Base-by-base conservation (phyloP, 225 moss, liverwort and hornwort species). In the Neckera pumila region DNA sequence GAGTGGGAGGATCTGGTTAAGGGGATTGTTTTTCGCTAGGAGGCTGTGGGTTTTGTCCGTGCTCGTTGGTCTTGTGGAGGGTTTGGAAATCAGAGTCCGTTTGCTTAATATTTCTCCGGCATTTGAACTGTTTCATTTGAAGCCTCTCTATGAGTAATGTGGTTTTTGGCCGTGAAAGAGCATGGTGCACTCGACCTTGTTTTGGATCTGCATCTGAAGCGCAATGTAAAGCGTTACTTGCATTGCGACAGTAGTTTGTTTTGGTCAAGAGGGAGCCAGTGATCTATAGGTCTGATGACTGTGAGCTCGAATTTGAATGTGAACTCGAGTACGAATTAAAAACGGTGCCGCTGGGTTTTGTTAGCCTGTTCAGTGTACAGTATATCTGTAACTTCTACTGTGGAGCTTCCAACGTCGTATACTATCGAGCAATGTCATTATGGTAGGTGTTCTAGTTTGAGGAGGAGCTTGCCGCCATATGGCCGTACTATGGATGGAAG, bases 41-140 rank as follows among this genome's bases (percentile, higher is more conserved):
- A 92, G 47, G 90, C 92, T 66, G 95, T 89, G 43, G 93, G 91
- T 76, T 23, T 62, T 71, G 38, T 23, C 5, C 9, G 12, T 42
- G 60, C 38, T 81, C 59, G 93, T 56, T 91, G 90, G 47, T 95
- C 92, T 75, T 89, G 27, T 47, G 47, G 58, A 59, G 14, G 14
- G 59, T 78, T 47, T 57, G 42, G 28, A 75, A 72, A 36, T 58
- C 40, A 59, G 66, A 65, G 61, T 59, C 12, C 31, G 12, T 49
- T 53, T 57, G 80, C 30, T 36, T 34, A 17, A 17, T 45, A 45
- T 53, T 56, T 63, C 40, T 56, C 17, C 7, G 27, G 73, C 60
- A 66, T 65, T 43, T n/a, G n/a, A 66, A 36, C 22, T 45, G 34
- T 75, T 75, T 82, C n/a, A 57, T n/a, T 67, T 31, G 17, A 12